phyloP scores from a whole-genome alignment of 495 filamentous ascomycete genomes.

The Penicillium pulvis region DNA sequence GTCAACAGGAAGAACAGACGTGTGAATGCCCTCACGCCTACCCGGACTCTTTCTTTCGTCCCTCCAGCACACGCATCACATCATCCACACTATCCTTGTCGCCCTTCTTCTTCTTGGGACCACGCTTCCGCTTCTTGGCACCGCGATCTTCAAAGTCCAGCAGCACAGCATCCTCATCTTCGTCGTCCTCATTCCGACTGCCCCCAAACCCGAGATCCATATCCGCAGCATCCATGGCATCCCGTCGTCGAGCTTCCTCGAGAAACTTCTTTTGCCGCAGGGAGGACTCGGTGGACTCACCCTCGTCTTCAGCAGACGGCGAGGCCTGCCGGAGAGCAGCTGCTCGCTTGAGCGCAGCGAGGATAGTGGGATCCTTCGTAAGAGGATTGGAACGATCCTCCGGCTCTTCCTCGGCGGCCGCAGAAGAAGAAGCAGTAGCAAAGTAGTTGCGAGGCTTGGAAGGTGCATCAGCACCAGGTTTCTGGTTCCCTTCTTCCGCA shows the following conservation, averaged over 20 bases:
- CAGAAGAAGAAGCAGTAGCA: constrained; percentile 26
- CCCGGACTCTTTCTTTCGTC: constrained; percentile 50
- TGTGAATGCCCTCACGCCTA: constrained; percentile 2
- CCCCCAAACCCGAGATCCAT: constrained; percentile 93
- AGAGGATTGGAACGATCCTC: constrained; percentile 58
- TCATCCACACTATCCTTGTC: constrained; percentile 80
- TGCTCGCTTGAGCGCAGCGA: constrained; percentile 84
- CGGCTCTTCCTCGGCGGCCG: constrained; percentile 36
- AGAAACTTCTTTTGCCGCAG: constrained; percentile 75
- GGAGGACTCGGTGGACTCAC: constrained; percentile 52
- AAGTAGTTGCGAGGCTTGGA: constrained; percentile 46
- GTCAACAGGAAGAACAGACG: neutral
- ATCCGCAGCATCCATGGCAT: constrained; percentile 85
- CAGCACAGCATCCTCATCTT: constrained; percentile 71
- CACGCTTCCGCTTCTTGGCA: constrained; percentile 73
- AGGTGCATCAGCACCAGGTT: constrained; percentile 15
- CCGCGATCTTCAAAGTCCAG: constrained; percentile 58
- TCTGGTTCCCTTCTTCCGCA: constrained; percentile 12
- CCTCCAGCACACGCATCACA: constrained; percentile 78
- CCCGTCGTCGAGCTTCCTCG: constrained; percentile 53
- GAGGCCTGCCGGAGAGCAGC: constrained; percentile 64
- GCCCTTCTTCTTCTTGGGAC: constrained; percentile 83
- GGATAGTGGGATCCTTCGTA: constrained; percentile 70
- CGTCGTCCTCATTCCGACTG: constrained; percentile 77
- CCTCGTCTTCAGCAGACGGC: constrained; percentile 37